A percentile compares a stretch with the other conserved stretches of the same genome.
These are phyloP conservation scores for Mucor mucedo DNA, from an alignment of 371 early-diverging fungal genomes.

Conservation along the genomic window DNA sequence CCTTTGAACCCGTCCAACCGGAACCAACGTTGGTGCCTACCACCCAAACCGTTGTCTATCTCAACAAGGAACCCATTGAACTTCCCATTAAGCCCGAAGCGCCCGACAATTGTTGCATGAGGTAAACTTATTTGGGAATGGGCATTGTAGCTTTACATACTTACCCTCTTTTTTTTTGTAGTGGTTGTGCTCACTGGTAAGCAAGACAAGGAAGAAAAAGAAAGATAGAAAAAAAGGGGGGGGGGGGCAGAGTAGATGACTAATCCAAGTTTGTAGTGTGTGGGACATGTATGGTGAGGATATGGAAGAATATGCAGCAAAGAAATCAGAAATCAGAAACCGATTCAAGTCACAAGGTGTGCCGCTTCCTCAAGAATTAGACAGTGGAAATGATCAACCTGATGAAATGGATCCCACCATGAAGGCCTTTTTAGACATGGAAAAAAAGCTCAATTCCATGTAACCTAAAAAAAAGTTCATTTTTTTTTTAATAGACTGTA, in stretches of 20 bases:
- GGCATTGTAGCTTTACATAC: too few relatives aligned
- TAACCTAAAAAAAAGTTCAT: not conserved
- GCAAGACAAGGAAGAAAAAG: not conserved
- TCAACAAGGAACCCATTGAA: slow-evolving; percentile 32
- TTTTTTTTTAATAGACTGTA: too few relatives aligned
- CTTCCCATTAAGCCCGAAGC: slow-evolving; percentile 38
- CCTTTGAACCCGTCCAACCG: slow-evolving; percentile 12
- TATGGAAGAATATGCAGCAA: slow-evolving; percentile 41
- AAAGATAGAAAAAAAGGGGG: not conserved
- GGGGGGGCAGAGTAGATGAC: not conserved
- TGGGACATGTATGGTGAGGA: slow-evolving; percentile 56
- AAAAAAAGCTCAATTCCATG: slow-evolving; percentile 32
- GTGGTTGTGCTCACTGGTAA: slow-evolving; percentile 56
- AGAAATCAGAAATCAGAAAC: slow-evolving; percentile 31
- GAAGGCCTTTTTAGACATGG: slow-evolving; percentile 53
- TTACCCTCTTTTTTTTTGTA: not conserved
- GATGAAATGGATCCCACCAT: slow-evolving; percentile 53
- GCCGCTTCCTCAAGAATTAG: slow-evolving; percentile 31
- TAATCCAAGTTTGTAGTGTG: slow-evolving; percentile 29
- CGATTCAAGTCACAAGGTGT: slow-evolving; percentile 34
- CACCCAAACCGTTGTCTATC: slow-evolving; percentile 14
- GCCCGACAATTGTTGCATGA: slow-evolving; percentile 56
- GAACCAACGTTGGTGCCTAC: not conserved
- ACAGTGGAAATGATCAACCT: slow-evolving; percentile 22
- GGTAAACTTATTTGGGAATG: slow-evolving; percentile 16